Percentiles rank a stretch among this genome's conserved stretches.
Evolutionary conservation across 2,329 filamentous ascomycete genomes (phyloP).

Genomic region (Sclerotinia nivalis): DNA sequence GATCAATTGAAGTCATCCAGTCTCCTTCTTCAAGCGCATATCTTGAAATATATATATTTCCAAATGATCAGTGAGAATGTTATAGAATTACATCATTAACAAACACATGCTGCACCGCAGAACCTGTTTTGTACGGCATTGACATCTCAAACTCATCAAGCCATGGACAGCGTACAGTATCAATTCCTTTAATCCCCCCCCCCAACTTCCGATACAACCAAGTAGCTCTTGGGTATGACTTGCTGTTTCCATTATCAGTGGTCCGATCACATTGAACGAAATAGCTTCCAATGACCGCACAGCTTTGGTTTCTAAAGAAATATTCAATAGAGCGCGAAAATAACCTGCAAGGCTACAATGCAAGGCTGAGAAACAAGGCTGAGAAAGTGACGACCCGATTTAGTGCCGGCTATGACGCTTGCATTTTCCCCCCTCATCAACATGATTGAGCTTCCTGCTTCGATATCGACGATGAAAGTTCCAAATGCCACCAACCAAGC

Average conservation of each 20-base stretch:
- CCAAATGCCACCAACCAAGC: constrained; percentile 41
- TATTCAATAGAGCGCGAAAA: neutral
- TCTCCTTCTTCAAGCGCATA: neutral
- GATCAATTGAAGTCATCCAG: neutral
- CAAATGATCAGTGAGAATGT: neutral
- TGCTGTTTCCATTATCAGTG: neutral
- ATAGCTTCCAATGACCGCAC: neutral
- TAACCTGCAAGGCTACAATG: constrained; percentile 2
- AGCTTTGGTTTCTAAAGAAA: too few relatives aligned
- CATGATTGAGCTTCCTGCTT: neutral
- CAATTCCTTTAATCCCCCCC: neutral
- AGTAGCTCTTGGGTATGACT: neutral
- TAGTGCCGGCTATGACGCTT: constrained; percentile 22
- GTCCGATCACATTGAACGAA: too few relatives aligned
- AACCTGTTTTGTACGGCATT: neutral
- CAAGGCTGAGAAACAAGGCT: constrained; percentile 9
- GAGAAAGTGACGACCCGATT: neutral
- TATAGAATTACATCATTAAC: neutral
- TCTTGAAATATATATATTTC: neutral
- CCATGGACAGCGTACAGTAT: neutral
- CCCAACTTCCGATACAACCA: neutral
- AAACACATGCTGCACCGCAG: neutral
- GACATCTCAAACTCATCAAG: neutral
- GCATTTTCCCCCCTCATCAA: constrained; percentile 7
- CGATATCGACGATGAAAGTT: constrained; percentile 19